Evolutionary conservation across 768 basidiomycete genomes (phyloP).

Genomic region (Lentinus tigrinus): DNA sequence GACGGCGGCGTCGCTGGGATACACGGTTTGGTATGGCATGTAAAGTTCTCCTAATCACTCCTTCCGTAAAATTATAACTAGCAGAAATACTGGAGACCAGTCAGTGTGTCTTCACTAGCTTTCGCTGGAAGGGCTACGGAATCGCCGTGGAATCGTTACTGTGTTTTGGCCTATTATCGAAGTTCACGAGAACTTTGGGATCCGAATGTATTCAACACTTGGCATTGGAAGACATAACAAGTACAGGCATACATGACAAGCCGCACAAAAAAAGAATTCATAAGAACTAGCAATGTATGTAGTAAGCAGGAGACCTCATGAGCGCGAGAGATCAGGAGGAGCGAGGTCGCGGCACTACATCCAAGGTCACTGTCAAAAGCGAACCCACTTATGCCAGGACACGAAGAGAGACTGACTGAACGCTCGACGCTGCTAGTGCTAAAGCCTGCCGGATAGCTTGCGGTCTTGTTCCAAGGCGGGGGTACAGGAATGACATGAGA

Average conservation of each 20-base stretch:
- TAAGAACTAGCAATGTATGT: neutral
- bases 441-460: neutral
- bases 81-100: too few species aligned
- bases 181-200: too few species aligned
- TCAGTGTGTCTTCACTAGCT: too few species aligned
- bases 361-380: neutral
- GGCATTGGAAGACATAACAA: neutral
- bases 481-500: constrained; percentile 6
- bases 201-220: too few species aligned
- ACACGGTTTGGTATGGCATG: too few species aligned
- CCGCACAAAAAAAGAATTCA: neutral
- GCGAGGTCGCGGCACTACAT: neutral
- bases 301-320: neutral
- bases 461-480: neutral
- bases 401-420: neutral
- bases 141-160: too few species aligned
- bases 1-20: too few species aligned
- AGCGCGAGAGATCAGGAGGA: neutral
- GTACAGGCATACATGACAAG: neutral
- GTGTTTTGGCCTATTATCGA: too few species aligned
- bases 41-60: too few species aligned
- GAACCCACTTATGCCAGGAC: neutral
- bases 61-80: neutral
- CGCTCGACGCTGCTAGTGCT: neutral
- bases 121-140: too few species aligned